phyloP scores from a whole-genome alignment of 2,329 filamentous ascomycete genomes.

The Neoarthrinium moseri region DNA sequence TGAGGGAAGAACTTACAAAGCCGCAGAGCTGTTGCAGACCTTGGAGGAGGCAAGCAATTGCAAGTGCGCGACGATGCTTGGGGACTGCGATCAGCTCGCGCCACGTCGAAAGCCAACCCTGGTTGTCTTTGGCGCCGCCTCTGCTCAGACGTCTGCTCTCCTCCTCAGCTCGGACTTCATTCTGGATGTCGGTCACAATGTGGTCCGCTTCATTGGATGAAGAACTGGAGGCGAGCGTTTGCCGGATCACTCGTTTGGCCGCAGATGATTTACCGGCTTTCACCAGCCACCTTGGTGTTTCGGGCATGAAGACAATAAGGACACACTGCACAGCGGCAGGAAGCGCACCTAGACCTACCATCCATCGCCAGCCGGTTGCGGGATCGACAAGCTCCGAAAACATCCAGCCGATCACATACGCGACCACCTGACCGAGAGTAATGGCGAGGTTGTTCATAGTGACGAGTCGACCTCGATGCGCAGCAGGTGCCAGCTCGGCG shows the following conservation, averaged over 20 bases:
- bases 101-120: constrained; percentile 44
- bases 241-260: constrained; percentile 64
- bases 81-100: constrained; percentile 53
- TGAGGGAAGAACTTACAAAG: constrained; percentile 40
- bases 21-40: constrained; percentile 86
- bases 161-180: constrained; percentile 71
- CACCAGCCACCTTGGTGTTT: constrained; percentile 87
- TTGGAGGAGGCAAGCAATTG: constrained; percentile 84
- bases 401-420: constrained; percentile 80
- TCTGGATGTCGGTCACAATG: constrained; percentile 64
- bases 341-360: constrained; percentile 80
- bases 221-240: constrained; percentile 45
- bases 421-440: constrained; percentile 84
- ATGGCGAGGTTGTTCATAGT: constrained; percentile 82
- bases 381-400: constrained; percentile 56
- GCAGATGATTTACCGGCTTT: constrained; percentile 60
- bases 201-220: constrained; percentile 50
- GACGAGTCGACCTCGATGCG: constrained; percentile 74
- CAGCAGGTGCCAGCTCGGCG: constrained; percentile 77
- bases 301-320: constrained; percentile 73
- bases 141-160: constrained; percentile 41
- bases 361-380: constrained; percentile 77
- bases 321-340: constrained; percentile 72
- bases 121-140: constrained; percentile 26
- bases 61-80: constrained; percentile 72